Evolutionary conservation across 1,139 yeast genomes (phyloP).

Genomic region (Komagataea norvegica): DNA sequence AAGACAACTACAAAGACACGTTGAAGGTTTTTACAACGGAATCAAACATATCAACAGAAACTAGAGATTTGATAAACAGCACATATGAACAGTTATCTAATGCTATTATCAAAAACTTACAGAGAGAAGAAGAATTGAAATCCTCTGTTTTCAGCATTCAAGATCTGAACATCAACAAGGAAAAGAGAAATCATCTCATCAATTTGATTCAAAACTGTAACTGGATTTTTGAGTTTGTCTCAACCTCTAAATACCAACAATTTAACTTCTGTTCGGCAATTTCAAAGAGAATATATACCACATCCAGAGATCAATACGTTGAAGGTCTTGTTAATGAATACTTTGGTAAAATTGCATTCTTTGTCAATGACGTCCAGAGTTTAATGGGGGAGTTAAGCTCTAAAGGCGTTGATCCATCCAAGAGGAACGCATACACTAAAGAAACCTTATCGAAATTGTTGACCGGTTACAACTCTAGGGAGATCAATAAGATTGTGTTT

Average conservation of each 20-base stretch:
- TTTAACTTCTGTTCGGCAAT: slow-evolving; percentile 21
- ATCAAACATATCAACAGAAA: slow-evolving; percentile 21
- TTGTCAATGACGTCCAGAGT: slow-evolving; percentile 61
- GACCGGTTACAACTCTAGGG: slow-evolving; percentile 52
- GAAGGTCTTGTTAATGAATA: slow-evolving; percentile 45
- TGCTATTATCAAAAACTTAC: slow-evolving; percentile 17
- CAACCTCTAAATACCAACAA: slow-evolving; percentile 23
- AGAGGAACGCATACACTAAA: slow-evolving; percentile 60
- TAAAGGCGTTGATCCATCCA: slow-evolving; percentile 42
- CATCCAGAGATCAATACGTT: slow-evolving; percentile 42
- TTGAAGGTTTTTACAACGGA: slow-evolving; percentile 18
- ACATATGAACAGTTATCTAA: slow-evolving; percentile 33
- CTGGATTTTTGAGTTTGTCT: slow-evolving; percentile 47
- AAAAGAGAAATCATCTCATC: slow-evolving; percentile 52
- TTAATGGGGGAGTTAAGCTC: slow-evolving; percentile 35
- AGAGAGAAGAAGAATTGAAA: slow-evolving; percentile 14
- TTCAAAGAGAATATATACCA: slow-evolving; percentile 12
- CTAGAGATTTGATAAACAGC: slow-evolving; percentile 37
- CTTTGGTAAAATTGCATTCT: slow-evolving; percentile 64
- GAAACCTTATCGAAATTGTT: slow-evolving; percentile 55
- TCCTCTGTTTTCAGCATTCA: slow-evolving; percentile 6
- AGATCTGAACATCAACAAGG: slow-evolving; percentile 25
- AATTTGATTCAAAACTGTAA: slow-evolving; percentile 61
- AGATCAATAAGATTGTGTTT: slow-evolving; percentile 51
- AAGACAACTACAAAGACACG: slow-evolving; percentile 18